Base-by-base conservation (phyloP, 2,329 filamentous ascomycete species). In the Claviceps sp. region DNA sequence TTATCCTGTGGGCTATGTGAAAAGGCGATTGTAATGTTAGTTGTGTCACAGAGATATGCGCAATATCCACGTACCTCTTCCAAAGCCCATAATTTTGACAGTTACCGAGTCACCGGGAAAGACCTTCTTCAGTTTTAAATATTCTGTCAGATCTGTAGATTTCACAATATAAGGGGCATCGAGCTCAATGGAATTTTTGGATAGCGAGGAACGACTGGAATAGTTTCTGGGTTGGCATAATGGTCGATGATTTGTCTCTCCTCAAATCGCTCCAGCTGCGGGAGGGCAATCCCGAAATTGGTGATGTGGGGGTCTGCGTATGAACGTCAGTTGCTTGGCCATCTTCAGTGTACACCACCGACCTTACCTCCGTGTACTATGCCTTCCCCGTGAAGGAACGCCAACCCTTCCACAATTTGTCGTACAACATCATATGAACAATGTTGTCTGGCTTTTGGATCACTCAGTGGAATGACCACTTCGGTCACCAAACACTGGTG, bases 401-500 rank as follows among this genome's bases (percentile, higher is more conserved):
- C 22, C 46, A 51, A 48, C 4, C 48, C 48, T 38, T 48, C 38
- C 20, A 54, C 14, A 30, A 51, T 44, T 42, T 54, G 52, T 11
- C 44, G 44, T 16, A 43, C 14, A 14, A 34, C n/a, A 24, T 37
- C 44, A 20, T 13, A 22, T 41, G 48, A 48, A 30, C 47, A 44
- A 3, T 37, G 18, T 40, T 34, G 6, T 20, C 24, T 37, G 18
- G 5, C 7, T 22, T 37, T 30, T 22, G 14, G 37, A 26, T 42
- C 49, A 41, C 18, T 50, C n/a, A 54, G 37, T 13, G 53, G 53
- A 26, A 40, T 16, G 37, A 54, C 14, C 4, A 52, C 50, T 40
- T 54, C 53, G 24, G 47, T 54, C n/a, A 52, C 47, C n/a, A 54
- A 30, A 47, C 47, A 52, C 37, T 54, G 37, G 20, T 54, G 53